Evolutionary conservation across 2,329 filamentous ascomycete genomes (phyloP).

Genomic region (Colletotrichum sp.): DNA sequence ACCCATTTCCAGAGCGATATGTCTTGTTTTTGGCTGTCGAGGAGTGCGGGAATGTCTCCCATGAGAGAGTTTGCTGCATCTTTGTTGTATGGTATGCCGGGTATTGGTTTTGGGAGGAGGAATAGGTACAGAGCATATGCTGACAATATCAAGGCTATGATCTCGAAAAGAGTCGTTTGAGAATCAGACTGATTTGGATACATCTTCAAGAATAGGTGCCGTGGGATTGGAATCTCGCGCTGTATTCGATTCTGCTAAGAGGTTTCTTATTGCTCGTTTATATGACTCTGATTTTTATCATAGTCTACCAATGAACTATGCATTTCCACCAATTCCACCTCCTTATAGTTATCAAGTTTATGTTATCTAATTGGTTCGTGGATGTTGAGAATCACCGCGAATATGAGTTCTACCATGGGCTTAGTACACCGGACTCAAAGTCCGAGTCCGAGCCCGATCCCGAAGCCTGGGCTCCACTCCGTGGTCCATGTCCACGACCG

Average conservation of each 20-base stretch:
- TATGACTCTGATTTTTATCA: not conserved
- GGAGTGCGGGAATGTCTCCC: not conserved
- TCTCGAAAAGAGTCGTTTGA: not conserved
- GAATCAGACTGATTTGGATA: not conserved
- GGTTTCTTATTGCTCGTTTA: not conserved
- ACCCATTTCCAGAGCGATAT: not conserved
- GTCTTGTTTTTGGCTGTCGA: not conserved
- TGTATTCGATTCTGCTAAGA: not conserved
- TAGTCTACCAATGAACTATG: not conserved
- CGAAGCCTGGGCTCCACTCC: not conserved
- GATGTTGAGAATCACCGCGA: not conserved
- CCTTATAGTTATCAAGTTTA: not conserved
- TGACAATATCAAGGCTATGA: not conserved
- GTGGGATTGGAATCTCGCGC: fast-evolving
- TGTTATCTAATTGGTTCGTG: fast-evolving
- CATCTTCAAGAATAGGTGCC: not conserved
- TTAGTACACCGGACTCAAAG: not conserved
- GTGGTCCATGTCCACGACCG: not conserved
- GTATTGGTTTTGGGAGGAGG: not conserved
- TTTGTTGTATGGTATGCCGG: not conserved
- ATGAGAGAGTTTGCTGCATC: not conserved
- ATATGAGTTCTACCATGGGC: not conserved
- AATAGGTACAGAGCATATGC: not conserved
- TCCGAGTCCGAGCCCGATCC: not conserved
- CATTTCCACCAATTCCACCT: not conserved